Base-by-base conservation (phyloP, 2,329 filamentous ascomycete species). In the Cladosporium sp. region DNA sequence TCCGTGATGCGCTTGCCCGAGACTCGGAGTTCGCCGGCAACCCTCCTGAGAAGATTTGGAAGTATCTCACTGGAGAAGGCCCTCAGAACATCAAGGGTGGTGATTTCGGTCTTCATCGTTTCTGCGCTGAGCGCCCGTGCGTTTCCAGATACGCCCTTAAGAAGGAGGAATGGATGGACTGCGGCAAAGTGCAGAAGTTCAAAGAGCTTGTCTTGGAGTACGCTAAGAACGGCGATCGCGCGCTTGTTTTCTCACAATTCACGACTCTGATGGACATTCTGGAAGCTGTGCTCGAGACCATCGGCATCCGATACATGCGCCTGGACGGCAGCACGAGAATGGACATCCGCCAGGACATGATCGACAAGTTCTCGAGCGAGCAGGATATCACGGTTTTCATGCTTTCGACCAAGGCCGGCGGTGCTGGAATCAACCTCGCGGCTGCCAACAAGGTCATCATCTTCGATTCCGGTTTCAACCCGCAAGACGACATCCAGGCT, bases 381-480 rank as follows among this genome's bases (percentile, higher is more conserved):
- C 71, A 78, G 0, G 76, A 78, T 2, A 95, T 97, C 46, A 85
- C 90, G 0, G 90, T 94, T 0, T 98, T 98, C 68, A 79, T 98
- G 57, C 79, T 98, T 5, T 93, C 88, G 1, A 98, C 93, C 0
- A 92, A 90, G 53, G 91, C 92, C 0, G 93, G 93, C 46, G 93
- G 93, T n/a, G 93, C 92, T 0, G 93, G 93, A 35, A 94, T 98
- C 72, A 98, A 98, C 68, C 72, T 98, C 49, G 93, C 92, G 7
- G 88, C 86, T 30, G 93, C 93, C 4, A 97, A 97, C 74, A 97
- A 96, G 70, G 92, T 98, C 59, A 82, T 98, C 69, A 93, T 98
- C 62, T 96, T 97, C 66, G 93, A 98, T 69, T 86, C 87, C 56
- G 88, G 85, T n/a, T 95, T 96, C 72, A 98, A 98, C 60, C 93